Evolutionary conservation across 495 filamentous ascomycete genomes (phyloP).

Genomic region (Penicillium odoratum): DNA sequence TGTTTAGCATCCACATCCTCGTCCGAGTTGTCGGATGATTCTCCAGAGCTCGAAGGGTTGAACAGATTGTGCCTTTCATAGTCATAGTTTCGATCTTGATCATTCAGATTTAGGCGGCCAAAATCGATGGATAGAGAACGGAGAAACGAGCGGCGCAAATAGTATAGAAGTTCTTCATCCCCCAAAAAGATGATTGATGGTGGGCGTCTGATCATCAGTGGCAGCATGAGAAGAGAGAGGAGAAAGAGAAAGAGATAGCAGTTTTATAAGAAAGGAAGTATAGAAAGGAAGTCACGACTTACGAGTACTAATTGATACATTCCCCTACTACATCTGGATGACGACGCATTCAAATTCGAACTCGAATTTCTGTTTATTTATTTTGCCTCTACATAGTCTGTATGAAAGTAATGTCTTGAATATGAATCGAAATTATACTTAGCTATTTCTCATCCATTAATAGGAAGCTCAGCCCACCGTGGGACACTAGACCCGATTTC

Average conservation of each 20-base stretch:
- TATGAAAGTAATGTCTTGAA: neutral
- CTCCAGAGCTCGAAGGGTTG: neutral
- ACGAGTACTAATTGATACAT: neutral
- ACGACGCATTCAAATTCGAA: conserved; percentile 6
- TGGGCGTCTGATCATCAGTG: conserved; percentile 54
- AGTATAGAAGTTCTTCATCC: conserved; percentile 49
- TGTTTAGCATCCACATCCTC: neutral
- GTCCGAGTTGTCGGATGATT: conserved; percentile 6
- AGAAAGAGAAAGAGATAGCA: neutral
- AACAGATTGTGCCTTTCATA: conserved; percentile 13
- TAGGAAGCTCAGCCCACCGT: conserved; percentile 19
- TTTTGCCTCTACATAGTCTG: neutral
- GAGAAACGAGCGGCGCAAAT: conserved; percentile 24
- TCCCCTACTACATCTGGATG: conserved; percentile 7
- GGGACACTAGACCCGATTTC: conserved; percentile 24
- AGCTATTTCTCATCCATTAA: neutral
- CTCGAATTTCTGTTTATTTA: neutral
- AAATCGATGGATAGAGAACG: conserved; percentile 19
- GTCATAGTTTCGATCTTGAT: conserved; percentile 11
- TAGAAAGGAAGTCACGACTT: neutral
- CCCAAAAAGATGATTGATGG: conserved; percentile 55
- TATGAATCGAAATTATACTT: no score
- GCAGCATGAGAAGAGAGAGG: conserved; percentile 5
- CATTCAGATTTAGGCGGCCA: conserved; percentile 22
- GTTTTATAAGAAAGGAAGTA: neutral